A percentile compares a stretch with the other conserved stretches of the same genome.
These are phyloP conservation scores for Hemerocallis citrina DNA, from an alignment of 106 monocot species.

Conservation along the genomic window DNA sequence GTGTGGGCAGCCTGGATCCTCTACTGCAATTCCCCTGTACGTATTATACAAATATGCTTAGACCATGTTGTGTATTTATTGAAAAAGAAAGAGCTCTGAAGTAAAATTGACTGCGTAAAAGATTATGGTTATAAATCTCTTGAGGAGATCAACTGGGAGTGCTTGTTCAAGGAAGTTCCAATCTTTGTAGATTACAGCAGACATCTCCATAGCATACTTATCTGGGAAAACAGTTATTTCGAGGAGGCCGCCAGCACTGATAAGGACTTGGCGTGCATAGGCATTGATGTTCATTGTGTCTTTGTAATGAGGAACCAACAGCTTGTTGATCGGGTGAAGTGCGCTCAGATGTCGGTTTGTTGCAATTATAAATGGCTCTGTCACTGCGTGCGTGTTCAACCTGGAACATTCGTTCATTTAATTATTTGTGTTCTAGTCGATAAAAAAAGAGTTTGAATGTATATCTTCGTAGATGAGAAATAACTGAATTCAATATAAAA, in stretches of 20 bases:
- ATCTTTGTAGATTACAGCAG: conserved; percentile 43
- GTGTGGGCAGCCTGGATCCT: conserved; percentile 22
- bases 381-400: conserved; percentile 18
- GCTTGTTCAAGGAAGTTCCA: conserved; percentile 69
- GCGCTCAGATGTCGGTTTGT: conserved; percentile 58
- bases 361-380: conserved; percentile 63
- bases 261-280: conserved; percentile 66
- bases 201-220: conserved; percentile 43
- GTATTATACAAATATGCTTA: neutral
- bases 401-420: no score
- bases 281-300: conserved; percentile 96
- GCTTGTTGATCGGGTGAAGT: conserved; percentile 76
- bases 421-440: no score
- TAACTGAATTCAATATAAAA: no score
- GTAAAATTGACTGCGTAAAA: no score
- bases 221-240: conserved; percentile 46
- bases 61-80: no score
- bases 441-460: no score
- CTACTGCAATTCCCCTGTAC: conserved; percentile 54
- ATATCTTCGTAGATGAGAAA: no score
- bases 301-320: conserved; percentile 66
- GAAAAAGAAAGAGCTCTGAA: no score
- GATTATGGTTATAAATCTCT: conserved; percentile 45
- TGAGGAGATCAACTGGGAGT: conserved; percentile 73
- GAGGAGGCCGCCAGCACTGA: conserved; percentile 62